These are phyloP conservation scores for Zasmidium cellare DNA, from an alignment of 2,329 filamentous ascomycete species.

Conservation along the genomic window DNA sequence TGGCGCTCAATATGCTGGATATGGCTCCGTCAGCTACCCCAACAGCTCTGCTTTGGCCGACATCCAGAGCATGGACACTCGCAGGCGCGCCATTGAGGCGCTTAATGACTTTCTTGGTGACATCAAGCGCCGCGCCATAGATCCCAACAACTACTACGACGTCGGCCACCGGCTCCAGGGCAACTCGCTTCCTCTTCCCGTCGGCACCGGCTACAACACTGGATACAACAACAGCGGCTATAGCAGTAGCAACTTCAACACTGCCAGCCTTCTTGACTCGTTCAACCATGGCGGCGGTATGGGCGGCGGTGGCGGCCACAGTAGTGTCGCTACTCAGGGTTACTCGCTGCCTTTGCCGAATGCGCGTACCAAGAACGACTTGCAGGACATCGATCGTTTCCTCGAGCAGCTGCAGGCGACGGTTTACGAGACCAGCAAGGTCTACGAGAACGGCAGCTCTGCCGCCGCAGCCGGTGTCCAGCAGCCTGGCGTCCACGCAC, in stretches of 20 bases:
- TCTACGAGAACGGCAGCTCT: slow-evolving; percentile 78
- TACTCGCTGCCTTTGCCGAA: slow-evolving; percentile 90
- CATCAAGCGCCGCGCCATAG: slow-evolving; percentile 86
- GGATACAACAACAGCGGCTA: slow-evolving; percentile 35
- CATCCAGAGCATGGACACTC: slow-evolving; percentile 60
- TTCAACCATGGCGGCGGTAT: slow-evolving; percentile 30
- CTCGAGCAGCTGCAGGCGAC: slow-evolving; percentile 95
- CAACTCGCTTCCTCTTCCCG: slow-evolving; percentile 52
- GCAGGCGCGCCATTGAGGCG: slow-evolving; percentile 79
- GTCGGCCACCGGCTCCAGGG: slow-evolving; percentile 86
- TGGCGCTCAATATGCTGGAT: slow-evolving; percentile 36
- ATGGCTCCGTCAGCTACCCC: slow-evolving; percentile 49
- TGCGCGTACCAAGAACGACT: slow-evolving; percentile 87
- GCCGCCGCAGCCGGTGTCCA: slow-evolving; percentile 77
- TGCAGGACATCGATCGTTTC: slow-evolving; percentile 91
- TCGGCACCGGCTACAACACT: slow-evolving; percentile 39
- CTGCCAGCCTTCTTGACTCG: slow-evolving; percentile 36
- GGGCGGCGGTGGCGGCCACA: slow-evolving; percentile 49
- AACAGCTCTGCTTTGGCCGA: slow-evolving; percentile 37
- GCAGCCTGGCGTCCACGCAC: slow-evolving; percentile 69
- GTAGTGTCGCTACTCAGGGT: slow-evolving; percentile 67
- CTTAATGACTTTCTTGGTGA: slow-evolving; percentile 93
- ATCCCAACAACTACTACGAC: slow-evolving; percentile 84
- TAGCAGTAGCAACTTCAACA: slow-evolving; percentile 31
- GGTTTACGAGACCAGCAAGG: slow-evolving; percentile 80